Conservation (phyloP, 352 stramenopile species). For the Globisporangium yorkense region DNA sequence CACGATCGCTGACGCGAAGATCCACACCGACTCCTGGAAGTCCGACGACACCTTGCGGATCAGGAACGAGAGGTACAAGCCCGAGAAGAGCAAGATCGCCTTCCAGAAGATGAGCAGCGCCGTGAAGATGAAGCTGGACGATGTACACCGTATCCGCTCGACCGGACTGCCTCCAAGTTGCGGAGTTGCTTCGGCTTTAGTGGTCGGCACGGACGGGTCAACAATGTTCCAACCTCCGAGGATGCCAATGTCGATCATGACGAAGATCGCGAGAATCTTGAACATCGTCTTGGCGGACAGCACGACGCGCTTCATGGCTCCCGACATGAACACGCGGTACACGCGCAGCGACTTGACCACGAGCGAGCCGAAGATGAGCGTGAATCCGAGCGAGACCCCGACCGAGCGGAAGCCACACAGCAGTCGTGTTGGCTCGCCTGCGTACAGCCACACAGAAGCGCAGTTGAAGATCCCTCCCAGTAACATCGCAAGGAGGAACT, state of each 20-base stretch:
- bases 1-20: constrained; percentile 19
- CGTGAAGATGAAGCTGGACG: constrained; percentile 25
- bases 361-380: constrained; percentile 41
- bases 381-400: constrained; percentile 33
- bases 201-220: constrained; percentile 4
- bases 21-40: constrained; percentile 37
- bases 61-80: constrained; percentile 18
- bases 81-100: constrained; percentile 16
- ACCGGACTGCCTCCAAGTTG: neutral
- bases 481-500: constrained; percentile 51
- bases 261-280: constrained; percentile 27
- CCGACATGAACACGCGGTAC: constrained; percentile 39
- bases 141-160: neutral
- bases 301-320: constrained; percentile 34
- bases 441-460: constrained; percentile 27
- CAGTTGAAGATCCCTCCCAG: constrained; percentile 47
- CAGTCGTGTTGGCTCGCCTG: constrained; percentile 25
- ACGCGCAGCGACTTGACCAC: constrained; percentile 51
- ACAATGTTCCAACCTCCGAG: neutral
- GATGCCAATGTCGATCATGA: constrained; percentile 10
- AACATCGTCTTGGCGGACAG: constrained; percentile 35
- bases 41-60: constrained; percentile 34
- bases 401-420: constrained; percentile 29
- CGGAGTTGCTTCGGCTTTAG: too few species aligned
- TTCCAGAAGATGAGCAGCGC: constrained; percentile 38